phyloP scores from a whole-genome alignment of 2,329 filamentous ascomycete genomes.

The Exophiala sp. region DNA sequence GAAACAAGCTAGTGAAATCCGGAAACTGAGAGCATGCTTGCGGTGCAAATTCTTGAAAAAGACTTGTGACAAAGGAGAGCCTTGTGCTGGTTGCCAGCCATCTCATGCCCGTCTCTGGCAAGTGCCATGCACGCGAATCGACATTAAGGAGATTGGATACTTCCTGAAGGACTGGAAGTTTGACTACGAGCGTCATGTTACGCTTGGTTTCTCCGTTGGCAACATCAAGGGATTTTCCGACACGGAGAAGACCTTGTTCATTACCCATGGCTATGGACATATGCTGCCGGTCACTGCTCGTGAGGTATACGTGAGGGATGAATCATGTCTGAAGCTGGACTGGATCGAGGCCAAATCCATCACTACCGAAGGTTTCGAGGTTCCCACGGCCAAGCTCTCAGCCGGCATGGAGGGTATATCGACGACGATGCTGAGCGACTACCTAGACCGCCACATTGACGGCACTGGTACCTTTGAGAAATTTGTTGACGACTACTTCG shows the following conservation, averaged over 20 bases:
- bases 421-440: slow-evolving; percentile 75
- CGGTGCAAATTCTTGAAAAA: slow-evolving; percentile 99
- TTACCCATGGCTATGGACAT: slow-evolving; percentile 94
- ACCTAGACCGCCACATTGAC: slow-evolving; percentile 92
- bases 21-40: slow-evolving; percentile 88
- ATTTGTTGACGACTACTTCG: slow-evolving; percentile 94
- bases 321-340: slow-evolving; percentile 87
- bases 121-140: slow-evolving; percentile 94
- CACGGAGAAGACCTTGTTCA: slow-evolving; percentile 69
- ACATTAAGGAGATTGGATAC: slow-evolving; percentile 97
- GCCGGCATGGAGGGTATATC: slow-evolving; percentile 87
- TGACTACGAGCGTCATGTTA: slow-evolving; percentile 88
- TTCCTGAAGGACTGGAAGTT: slow-evolving; percentile 99
- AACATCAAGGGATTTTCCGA: slow-evolving; percentile 84
- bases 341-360: slow-evolving; percentile 82
- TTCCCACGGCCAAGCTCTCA: slow-evolving; percentile 82
- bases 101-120: slow-evolving; percentile 96
- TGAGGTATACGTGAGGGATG: slow-evolving; percentile 87
- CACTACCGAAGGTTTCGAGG: slow-evolving; percentile 70
- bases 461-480: slow-evolving; percentile 84
- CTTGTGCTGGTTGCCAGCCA: slow-evolving; percentile 90
- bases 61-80: slow-evolving; percentile 96
- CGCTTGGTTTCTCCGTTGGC: slow-evolving; percentile 80
- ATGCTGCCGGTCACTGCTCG: slow-evolving; percentile 89
- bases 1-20: slow-evolving; percentile 94